Conservation (phyloP, 805 yeast species). For the Metschnikowia kunwiensis region DNA sequence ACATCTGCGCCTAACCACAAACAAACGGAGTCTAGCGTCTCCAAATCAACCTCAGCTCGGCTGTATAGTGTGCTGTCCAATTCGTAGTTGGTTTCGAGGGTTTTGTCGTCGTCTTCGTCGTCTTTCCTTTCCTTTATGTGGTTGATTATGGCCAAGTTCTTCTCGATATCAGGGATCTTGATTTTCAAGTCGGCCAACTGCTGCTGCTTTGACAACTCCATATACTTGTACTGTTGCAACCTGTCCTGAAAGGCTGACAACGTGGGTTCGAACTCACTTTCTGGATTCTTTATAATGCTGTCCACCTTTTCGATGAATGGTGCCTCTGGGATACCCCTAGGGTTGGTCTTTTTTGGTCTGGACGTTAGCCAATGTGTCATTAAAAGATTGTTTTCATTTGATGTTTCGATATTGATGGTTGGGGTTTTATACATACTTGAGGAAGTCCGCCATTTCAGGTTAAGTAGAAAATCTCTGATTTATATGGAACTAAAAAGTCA, state of each 20-base stretch:
- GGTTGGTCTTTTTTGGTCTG: slow-evolving; percentile 64
- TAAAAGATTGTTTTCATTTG: too few species aligned
- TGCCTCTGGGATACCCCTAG: slow-evolving; percentile 96
- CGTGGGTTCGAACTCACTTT: slow-evolving; percentile 61
- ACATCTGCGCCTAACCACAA: slow-evolving; percentile 98
- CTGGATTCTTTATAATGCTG: slow-evolving; percentile 62
- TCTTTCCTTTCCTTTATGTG: slow-evolving; percentile 51
- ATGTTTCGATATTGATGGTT: too few species aligned
- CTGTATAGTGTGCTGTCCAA: slow-evolving; percentile 91
- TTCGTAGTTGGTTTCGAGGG: slow-evolving; percentile 75
- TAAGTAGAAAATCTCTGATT: not conserved
- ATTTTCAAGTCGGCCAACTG: slow-evolving; percentile 51
- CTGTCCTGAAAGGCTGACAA: slow-evolving; percentile 81
- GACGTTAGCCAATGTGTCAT: slow-evolving; percentile 16
- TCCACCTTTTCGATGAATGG: slow-evolving; percentile 87
- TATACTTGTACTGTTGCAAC: slow-evolving; percentile 83
- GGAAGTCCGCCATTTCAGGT: slow-evolving; percentile 27
- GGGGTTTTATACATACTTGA: slow-evolving; percentile 24
- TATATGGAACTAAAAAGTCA: slow-evolving; percentile 1
- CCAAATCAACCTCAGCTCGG: slow-evolving; percentile 65
- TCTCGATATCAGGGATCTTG: slow-evolving; percentile 89
- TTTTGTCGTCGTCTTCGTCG: slow-evolving; percentile 27
- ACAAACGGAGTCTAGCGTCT: slow-evolving; percentile 57
- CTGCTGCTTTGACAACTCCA: slow-evolving; percentile 60
- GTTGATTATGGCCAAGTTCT: slow-evolving; percentile 72